phyloP scores from a whole-genome alignment of 108 stramenopile genomes.

The Fistulifera pelliculosa region DNA sequence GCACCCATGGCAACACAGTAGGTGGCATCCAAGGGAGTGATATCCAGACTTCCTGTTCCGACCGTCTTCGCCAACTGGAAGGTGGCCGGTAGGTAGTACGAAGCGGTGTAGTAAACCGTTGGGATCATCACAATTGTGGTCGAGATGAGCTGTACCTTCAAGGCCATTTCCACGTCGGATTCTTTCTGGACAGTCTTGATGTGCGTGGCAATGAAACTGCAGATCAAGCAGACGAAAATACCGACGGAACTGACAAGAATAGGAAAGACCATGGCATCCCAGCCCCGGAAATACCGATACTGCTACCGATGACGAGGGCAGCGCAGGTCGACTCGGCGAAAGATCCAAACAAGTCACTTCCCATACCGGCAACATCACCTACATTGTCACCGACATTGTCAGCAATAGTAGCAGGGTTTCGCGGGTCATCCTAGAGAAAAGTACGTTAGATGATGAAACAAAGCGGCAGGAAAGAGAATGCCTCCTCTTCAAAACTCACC shows the following conservation, averaged over 20 bases:
- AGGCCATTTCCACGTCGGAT: slow-evolving; percentile 79
- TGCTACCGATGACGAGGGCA: slow-evolving; percentile 88
- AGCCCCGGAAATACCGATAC: slow-evolving; percentile 77
- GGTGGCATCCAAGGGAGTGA: slow-evolving; percentile 50
- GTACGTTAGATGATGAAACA: too few relatives aligned
- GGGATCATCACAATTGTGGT: slow-evolving; percentile 93
- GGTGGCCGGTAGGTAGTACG: slow-evolving; percentile 64
- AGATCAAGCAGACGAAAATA: slow-evolving; percentile 90
- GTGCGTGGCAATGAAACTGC: slow-evolving; percentile 95
- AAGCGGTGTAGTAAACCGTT: slow-evolving; percentile 76
- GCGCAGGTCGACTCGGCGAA: slow-evolving; percentile 98
- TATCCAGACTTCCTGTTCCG: slow-evolving; percentile 43
- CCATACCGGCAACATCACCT: slow-evolving; percentile 94
- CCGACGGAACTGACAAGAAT: slow-evolving; percentile 89
- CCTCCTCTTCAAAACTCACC: too few relatives aligned
- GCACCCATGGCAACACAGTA: slow-evolving; percentile 85
- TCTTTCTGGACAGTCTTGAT: slow-evolving; percentile 81
- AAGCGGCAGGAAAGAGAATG: too few relatives aligned
- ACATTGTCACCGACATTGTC: slow-evolving; percentile 98
- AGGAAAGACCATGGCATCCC: slow-evolving; percentile 97
- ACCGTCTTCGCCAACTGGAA: slow-evolving; percentile 62
- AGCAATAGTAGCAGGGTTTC: slow-evolving; percentile 97
- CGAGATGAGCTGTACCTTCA: slow-evolving; percentile 94
- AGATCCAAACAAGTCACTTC: slow-evolving; percentile 93
- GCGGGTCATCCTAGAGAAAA: slow-evolving; percentile 80